phyloP scores from a whole-genome alignment of 208 protist species.

The Trypanosoma mega region DNA sequence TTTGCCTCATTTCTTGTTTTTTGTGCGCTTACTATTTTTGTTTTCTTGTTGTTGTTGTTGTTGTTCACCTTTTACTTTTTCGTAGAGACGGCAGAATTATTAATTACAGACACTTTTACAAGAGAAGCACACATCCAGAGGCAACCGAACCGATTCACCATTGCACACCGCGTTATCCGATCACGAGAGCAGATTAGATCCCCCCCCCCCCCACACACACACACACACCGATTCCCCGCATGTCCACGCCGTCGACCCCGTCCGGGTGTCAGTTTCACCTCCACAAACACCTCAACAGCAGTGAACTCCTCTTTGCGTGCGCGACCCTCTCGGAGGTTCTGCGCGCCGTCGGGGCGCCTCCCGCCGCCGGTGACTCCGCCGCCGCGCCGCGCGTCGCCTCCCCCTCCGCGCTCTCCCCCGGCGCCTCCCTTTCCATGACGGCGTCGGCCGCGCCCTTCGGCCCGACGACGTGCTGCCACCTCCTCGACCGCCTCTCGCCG shows the following conservation, averaged over 20 bases:
- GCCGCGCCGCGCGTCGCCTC: not conserved
- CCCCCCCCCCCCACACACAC: no score
- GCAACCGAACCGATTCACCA: no score
- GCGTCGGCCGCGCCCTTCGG: slow-evolving; percentile 39
- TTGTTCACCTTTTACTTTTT: no score
- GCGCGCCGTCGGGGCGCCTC: slow-evolving; percentile 17
- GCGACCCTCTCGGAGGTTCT: slow-evolving; percentile 15
- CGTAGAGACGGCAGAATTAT: no score
- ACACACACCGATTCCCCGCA: not conserved
- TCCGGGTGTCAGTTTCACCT: slow-evolving; percentile 23
- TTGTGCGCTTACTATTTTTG: slow-evolving; percentile 11
- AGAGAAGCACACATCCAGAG: no score
- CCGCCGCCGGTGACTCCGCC: no score
- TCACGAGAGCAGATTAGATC: no score
- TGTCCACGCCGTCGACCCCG: not conserved
- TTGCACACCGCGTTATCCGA: no score
- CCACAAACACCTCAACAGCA: slow-evolving; percentile 25
- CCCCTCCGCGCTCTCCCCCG: slow-evolving; percentile 1
- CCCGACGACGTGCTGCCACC: slow-evolving; percentile 41
- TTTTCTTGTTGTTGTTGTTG: no score
- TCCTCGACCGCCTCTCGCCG: slow-evolving; percentile 18
- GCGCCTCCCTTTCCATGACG: slow-evolving; percentile 44
- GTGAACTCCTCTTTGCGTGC: slow-evolving; percentile 20
- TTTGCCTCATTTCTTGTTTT: slow-evolving; percentile 6
- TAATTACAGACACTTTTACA: no score